Evolutionary conservation across 257 asterid species (phyloP).

Genomic region (Buddleja alternifolia): DNA sequence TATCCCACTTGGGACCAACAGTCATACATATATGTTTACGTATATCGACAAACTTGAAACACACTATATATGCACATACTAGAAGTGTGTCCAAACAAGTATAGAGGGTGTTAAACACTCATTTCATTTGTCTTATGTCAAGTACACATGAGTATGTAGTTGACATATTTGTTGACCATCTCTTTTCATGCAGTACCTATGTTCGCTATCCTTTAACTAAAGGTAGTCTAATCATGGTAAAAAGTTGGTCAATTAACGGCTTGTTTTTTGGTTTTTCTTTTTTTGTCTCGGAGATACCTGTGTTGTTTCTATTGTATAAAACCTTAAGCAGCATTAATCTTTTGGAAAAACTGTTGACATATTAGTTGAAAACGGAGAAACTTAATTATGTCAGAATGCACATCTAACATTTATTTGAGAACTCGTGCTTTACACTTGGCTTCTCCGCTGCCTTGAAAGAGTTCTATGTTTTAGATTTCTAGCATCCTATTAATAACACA

Average conservation of each 20-base stretch:
- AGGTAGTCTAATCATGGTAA: slow-evolving; percentile 8
- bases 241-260: background rate
- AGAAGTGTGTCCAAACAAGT: slow-evolving; percentile 11
- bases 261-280: background rate
- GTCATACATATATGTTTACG: background rate
- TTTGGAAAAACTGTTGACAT: slow-evolving; percentile 1
- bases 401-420: background rate
- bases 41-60: background rate
- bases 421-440: slow-evolving; percentile 20
- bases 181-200: background rate
- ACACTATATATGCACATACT: background rate
- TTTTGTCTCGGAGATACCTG: background rate
- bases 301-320: slow-evolving; percentile 6
- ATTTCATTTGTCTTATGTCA: background rate
- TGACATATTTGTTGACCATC: background rate
- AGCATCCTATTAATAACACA: slow-evolving; percentile 5
- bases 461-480: slow-evolving; percentile 4
- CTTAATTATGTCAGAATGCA: slow-evolving; percentile 1
- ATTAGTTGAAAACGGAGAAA: background rate
- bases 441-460: background rate
- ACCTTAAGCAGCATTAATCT: background rate
- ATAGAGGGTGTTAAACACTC: slow-evolving; percentile 11
- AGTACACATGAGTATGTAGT: background rate
- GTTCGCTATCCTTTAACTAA: background rate
- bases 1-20: no score